Conservation (phyloP, 108 stramenopile species). For the Mayamaea pseudoterrestris region DNA sequence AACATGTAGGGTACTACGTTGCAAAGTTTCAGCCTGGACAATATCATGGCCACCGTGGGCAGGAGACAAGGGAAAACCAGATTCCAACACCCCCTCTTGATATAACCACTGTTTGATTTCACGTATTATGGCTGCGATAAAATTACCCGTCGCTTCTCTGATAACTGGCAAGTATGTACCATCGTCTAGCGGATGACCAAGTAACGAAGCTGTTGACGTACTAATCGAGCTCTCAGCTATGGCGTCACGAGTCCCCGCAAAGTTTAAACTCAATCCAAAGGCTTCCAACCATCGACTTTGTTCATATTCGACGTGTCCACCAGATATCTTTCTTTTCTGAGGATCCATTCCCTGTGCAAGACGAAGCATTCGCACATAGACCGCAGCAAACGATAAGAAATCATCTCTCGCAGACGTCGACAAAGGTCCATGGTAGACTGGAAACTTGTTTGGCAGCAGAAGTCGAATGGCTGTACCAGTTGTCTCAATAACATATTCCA, state of each 20-base stretch:
- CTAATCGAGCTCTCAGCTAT: conserved; percentile 63
- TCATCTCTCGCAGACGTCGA: conserved; percentile 32
- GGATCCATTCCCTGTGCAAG: conserved; percentile 81
- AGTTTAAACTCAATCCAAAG: conserved; percentile 72
- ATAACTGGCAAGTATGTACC: conserved; percentile 27
- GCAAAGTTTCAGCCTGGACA: conserved; percentile 55
- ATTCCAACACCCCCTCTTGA: conserved; percentile 62
- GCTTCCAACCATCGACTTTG: conserved; percentile 75
- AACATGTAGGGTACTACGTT: conserved; percentile 77
- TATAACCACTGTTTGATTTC: conserved; percentile 85
- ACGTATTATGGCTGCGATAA: conserved; percentile 57
- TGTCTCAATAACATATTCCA: conserved; percentile 86
- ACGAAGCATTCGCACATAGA: conserved; percentile 60
- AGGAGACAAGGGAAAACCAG: conserved; percentile 37
- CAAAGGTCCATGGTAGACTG: conserved; percentile 20
- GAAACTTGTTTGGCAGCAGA: conserved; percentile 33
- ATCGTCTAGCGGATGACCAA: too few relatives aligned
- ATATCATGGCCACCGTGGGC: conserved; percentile 27
- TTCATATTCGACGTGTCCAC: conserved; percentile 84
- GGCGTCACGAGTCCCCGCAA: conserved; percentile 70
- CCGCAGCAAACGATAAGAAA: conserved; percentile 51
- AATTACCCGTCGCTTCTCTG: conserved; percentile 58
- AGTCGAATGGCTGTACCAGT: conserved; percentile 70
- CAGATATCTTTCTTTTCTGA: conserved; percentile 73
- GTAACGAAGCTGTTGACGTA: too few relatives aligned